phyloP scores from a whole-genome alignment of 1,284 basidiomycete genomes.

The Pyrrhoderma lamaoense region DNA sequence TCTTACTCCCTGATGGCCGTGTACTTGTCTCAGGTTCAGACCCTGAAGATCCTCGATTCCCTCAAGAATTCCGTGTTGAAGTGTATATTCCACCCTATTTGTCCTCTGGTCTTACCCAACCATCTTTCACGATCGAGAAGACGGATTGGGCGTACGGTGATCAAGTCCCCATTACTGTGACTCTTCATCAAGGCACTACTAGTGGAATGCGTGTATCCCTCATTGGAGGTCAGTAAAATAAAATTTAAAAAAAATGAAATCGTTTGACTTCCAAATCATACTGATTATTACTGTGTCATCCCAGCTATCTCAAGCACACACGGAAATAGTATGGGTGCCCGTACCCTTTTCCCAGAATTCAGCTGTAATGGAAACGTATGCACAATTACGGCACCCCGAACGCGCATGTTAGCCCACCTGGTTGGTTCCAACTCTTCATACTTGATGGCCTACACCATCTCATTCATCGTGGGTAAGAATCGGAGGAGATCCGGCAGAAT shows the following conservation, averaged over 20 bases:
- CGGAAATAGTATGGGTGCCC: slow-evolving; percentile 66
- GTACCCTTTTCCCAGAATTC: slow-evolving; percentile 64
- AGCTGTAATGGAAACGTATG: slow-evolving; percentile 54
- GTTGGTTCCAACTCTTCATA: slow-evolving; percentile 69
- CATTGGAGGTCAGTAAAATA: slow-evolving; percentile 33
- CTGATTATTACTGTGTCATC: too few relatives aligned
- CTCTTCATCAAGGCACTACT: slow-evolving; percentile 48
- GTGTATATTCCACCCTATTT: slow-evolving; percentile 73
- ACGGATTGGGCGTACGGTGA: slow-evolving; percentile 57
- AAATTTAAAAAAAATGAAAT: too few relatives aligned
- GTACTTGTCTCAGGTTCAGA: slow-evolving; percentile 71
- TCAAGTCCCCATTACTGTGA: slow-evolving; percentile 45
- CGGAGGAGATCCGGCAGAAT: slow-evolving; percentile 57
- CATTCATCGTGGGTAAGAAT: slow-evolving; percentile 66
- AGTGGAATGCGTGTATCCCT: slow-evolving; percentile 56
- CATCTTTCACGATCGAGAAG: slow-evolving; percentile 46
- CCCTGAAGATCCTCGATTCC: slow-evolving; percentile 41
- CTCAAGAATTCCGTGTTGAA: slow-evolving; percentile 70
- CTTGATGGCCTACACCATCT: slow-evolving; percentile 71
- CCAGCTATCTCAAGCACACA: slow-evolving; percentile 68
- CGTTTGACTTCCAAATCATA: too few relatives aligned
- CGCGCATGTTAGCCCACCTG: slow-evolving; percentile 59
- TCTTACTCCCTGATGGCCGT: slow-evolving; percentile 59
- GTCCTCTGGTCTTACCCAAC: slow-evolving; percentile 47
- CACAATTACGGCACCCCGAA: slow-evolving; percentile 65